Conservation (phyloP, 2,329 filamentous ascomycete species). For the Stromatinia cepivora region DNA sequence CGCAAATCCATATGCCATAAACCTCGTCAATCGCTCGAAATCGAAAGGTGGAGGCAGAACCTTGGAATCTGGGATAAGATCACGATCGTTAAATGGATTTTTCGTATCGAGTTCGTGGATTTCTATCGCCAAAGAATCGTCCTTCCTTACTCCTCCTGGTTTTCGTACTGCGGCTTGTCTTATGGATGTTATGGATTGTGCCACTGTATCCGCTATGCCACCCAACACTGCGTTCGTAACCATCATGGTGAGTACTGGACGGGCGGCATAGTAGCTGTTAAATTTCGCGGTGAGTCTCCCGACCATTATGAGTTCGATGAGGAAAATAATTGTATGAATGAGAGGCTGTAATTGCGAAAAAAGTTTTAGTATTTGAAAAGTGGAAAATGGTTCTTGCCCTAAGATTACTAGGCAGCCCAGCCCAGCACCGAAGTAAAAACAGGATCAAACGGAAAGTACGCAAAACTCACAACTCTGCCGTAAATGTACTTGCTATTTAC, state of each 20-base stretch:
- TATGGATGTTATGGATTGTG: constrained; percentile 86
- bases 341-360: constrained; percentile 64
- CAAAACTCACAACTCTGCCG: constrained; percentile 66
- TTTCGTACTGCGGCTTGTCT: constrained; percentile 67
- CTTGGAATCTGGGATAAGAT: constrained; percentile 66
- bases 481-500: constrained; percentile 73
- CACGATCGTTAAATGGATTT: constrained; percentile 64
- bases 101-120: constrained; percentile 85
- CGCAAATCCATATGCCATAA: constrained; percentile 95
- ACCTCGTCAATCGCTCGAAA: constrained; percentile 89
- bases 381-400: background rate
- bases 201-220: constrained; percentile 94
- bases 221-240: constrained; percentile 95
- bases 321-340: constrained; percentile 78
- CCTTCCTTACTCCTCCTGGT: constrained; percentile 54
- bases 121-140: constrained; percentile 79
- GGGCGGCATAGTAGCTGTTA: constrained; percentile 90
- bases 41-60: constrained; percentile 80
- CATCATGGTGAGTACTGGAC: constrained; percentile 98
- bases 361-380: constrained; percentile 7
- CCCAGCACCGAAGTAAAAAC: background rate
- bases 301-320: constrained; percentile 86
- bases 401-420: background rate
- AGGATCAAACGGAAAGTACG: constrained; percentile 1
- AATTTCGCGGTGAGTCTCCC: constrained; percentile 82